phyloP scores from a whole-genome alignment of 73 alveolate species.

The Paramecium sexaurelia region DNA sequence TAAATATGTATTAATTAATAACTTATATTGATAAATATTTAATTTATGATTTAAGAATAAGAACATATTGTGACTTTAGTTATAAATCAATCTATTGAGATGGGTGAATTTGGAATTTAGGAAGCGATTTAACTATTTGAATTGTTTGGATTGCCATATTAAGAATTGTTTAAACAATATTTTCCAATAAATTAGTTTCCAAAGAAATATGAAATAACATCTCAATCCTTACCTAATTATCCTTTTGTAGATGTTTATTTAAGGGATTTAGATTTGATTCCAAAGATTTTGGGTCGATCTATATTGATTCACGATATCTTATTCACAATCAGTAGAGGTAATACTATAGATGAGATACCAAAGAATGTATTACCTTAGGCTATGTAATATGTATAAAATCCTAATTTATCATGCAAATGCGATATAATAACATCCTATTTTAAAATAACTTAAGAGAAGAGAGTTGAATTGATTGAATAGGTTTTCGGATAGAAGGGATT shows the following conservation, averaged over 20 bases:
- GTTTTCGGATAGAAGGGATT: constrained; percentile 71
- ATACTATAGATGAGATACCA: constrained; percentile 6
- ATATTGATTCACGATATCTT: constrained; percentile 70
- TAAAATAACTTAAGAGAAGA: constrained; percentile 71
- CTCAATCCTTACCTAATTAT: not conserved
- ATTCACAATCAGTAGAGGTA: constrained; percentile 18
- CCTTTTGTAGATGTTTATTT: constrained; percentile 75
- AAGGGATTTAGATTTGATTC: constrained; percentile 62
- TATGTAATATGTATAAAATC: not conserved
- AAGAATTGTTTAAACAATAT: not conserved
- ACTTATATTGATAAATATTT: not conserved
- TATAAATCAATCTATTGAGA: constrained; percentile 4
- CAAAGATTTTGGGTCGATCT: constrained; percentile 67
- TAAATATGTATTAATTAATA: not conserved
- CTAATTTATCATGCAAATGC: constrained; percentile 71
- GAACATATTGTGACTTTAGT: not conserved
- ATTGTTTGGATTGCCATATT: not conserved
- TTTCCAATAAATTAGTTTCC: not conserved
- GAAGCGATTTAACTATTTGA: not conserved
- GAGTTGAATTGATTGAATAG: constrained; percentile 76
- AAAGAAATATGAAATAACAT: constrained; percentile 38
- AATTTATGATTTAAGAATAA: constrained; percentile 31
- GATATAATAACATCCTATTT: constrained; percentile 80
- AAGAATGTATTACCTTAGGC: constrained; percentile 38
- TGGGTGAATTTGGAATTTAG: constrained; percentile 36